phyloP scores from a whole-genome alignment of 768 basidiomycete genomes.

The Leccinum disarticulatum region DNA sequence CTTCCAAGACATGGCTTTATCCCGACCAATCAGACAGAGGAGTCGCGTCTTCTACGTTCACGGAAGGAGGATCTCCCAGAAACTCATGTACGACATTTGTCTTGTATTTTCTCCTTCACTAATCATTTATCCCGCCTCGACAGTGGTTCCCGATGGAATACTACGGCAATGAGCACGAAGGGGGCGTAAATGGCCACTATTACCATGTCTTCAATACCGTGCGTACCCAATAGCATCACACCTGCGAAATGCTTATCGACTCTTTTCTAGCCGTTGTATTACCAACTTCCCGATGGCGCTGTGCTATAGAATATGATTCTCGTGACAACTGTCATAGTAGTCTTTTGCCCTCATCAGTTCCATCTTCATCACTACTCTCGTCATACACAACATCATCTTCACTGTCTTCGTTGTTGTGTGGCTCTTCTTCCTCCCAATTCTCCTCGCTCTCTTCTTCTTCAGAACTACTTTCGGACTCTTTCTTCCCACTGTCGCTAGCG shows the following conservation, averaged over 20 bases:
- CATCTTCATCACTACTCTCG: slow-evolving; percentile 21
- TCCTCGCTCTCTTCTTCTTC: slow-evolving; percentile 36
- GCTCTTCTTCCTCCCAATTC: slow-evolving; percentile 25
- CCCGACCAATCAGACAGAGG: slow-evolving; percentile 56
- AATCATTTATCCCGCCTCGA: slow-evolving; percentile 2
- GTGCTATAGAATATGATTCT: slow-evolving; percentile 31
- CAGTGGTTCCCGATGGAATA: slow-evolving; percentile 82
- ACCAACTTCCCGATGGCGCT: slow-evolving; percentile 47
- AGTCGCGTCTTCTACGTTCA: slow-evolving; percentile 65
- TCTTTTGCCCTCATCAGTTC: slow-evolving; percentile 18
- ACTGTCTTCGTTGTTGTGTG: slow-evolving; percentile 30
- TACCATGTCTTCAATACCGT: slow-evolving; percentile 80
- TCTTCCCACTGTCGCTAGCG: slow-evolving; percentile 40
- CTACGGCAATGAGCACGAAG: slow-evolving; percentile 50
- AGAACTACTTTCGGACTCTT: slow-evolving; percentile 31
- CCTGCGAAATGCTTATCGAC: neutral
- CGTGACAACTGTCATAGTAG: slow-evolving; percentile 10
- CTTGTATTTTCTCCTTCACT: neutral
- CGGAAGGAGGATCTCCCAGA: slow-evolving; percentile 65
- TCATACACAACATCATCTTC: slow-evolving; percentile 26
- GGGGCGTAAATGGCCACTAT: slow-evolving; percentile 67
- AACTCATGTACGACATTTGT: slow-evolving; percentile 50
- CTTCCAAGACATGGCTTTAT: slow-evolving; percentile 57
- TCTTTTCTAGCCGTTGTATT: slow-evolving; percentile 48
- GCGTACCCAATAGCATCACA: slow-evolving; percentile 22